A percentile compares a stretch with the other conserved stretches of the same genome.
Conservation (phyloP, 1,284 basidiomycete species). For the Puccinia brachypodii region DNA sequence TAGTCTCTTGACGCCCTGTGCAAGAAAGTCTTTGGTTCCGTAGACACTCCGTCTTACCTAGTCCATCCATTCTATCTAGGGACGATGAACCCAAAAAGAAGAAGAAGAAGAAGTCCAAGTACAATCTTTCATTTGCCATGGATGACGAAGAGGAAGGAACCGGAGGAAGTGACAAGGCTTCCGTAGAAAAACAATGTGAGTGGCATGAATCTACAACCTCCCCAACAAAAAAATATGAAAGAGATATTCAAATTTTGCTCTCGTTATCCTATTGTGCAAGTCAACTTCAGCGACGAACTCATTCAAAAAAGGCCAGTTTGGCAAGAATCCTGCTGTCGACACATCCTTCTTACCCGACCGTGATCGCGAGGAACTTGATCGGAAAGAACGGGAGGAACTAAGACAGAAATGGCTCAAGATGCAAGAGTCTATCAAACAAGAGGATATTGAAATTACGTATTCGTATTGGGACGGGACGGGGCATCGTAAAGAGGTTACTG, state of each 20-base stretch:
- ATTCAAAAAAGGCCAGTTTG: constrained; percentile 72
- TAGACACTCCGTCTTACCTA: neutral
- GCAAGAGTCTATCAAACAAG: constrained; percentile 83
- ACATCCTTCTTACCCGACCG: constrained; percentile 98
- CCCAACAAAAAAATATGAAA: constrained; percentile 36
- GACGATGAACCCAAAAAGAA: constrained; percentile 64
- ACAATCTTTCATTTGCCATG: constrained; percentile 83
- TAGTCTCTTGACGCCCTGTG: neutral
- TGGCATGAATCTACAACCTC: constrained; percentile 49
- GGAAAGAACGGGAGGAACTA: constrained; percentile 80
- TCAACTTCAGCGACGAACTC: constrained; percentile 49
- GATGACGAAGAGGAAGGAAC: constrained; percentile 67
- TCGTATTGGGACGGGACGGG: constrained; percentile 99
- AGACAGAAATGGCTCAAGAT: constrained; percentile 84
- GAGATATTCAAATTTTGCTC: constrained; percentile 55
- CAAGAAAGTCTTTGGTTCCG: neutral
- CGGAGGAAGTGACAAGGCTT: constrained; percentile 50
- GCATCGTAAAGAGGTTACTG: constrained; percentile 85
- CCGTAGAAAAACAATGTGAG: constrained; percentile 53
- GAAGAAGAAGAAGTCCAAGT: constrained; percentile 75
- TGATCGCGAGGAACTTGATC: constrained; percentile 87
- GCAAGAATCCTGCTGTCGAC: constrained; percentile 94
- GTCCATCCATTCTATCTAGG: constrained; percentile 60
- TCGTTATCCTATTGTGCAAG: constrained; percentile 27
- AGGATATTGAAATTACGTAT: constrained; percentile 88